Conservation (phyloP, 169 alveolate species). For the Babesia caballi region DNA sequence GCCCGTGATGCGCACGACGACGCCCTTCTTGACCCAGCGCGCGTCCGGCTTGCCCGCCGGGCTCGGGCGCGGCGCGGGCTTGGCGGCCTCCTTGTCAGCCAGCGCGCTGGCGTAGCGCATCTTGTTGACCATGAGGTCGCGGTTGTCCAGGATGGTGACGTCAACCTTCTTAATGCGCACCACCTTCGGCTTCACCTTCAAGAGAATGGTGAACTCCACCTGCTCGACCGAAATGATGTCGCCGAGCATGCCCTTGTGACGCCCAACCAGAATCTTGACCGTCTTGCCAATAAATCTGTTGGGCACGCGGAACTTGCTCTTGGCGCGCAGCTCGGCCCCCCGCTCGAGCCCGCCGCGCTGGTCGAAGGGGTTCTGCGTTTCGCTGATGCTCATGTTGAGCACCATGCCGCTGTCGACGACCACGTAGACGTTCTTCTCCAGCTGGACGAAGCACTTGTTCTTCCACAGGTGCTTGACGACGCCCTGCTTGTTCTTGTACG, state of each 20-base stretch:
- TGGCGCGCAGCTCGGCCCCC: background rate
- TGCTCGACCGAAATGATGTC: slow-evolving; percentile 75
- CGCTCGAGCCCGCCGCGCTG: slow-evolving; percentile 7
- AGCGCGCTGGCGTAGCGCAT: slow-evolving; percentile 12
- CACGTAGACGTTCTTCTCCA: slow-evolving; percentile 51
- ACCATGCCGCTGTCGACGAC: slow-evolving; percentile 25
- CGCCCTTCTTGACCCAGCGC: slow-evolving; percentile 48
- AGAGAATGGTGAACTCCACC: slow-evolving; percentile 72
- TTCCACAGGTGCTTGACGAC: slow-evolving; percentile 73
- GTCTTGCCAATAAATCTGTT: slow-evolving; percentile 73
- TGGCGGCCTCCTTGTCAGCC: background rate
- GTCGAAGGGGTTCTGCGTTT: slow-evolving; percentile 9
- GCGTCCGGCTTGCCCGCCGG: background rate
- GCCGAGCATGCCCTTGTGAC: slow-evolving; percentile 73
- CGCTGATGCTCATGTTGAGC: slow-evolving; percentile 26
- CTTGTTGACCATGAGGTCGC: slow-evolving; percentile 37
- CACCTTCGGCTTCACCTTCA: slow-evolving; percentile 75
- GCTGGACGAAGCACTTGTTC: slow-evolving; percentile 62
- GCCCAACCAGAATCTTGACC: slow-evolving; percentile 74
- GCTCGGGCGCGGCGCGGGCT: background rate
- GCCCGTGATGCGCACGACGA: slow-evolving; percentile 47
- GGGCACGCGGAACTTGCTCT: slow-evolving; percentile 10
- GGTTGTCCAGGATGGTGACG: slow-evolving; percentile 51
- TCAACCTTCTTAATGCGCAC: slow-evolving; percentile 73
- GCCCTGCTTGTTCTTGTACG: slow-evolving; percentile 66